Evolutionary conservation across 176 grass and related monocot genomes (phyloP), one percentile per base, ranked within the genome.

Genomic region (Coix lacrymajobi): DNA sequence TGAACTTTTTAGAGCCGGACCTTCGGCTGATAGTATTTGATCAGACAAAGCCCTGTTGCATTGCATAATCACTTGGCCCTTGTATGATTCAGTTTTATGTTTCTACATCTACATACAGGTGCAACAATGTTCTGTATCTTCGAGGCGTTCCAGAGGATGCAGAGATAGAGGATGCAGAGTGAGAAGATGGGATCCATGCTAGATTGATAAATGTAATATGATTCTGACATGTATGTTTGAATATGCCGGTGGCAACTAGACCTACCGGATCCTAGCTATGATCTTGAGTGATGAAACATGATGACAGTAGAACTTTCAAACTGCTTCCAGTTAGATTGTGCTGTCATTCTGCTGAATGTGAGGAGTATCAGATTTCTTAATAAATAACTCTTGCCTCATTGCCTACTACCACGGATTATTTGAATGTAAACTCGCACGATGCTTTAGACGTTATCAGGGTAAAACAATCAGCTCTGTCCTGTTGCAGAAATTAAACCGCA

Each of bases 81-180:
- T 1, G 8, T 66, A 24, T 81, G 32, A 66, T 65, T 38, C 40
- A 17, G 3, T 31, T 39, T 73, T 41, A 68, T 82, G 3, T 41
- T 83, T 84, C 34, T 85, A 86, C 20, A 49, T 60, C n/a, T 26
- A 62, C 71, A 19, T 78, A 77, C 82, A 94, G 94, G 77, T 97
- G 92, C 79, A 94, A 94, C 81, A 97, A 94, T 29, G 92, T 92
- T 70, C 17, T 97, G 79, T 91, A 92, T 49, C 68, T 97, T 43
- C 85, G 86, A 5, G 92, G 94, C 14, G 87, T 92, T 69, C 92
- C 92, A 5, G 92, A 94, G 87, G 92, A 97, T 65, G 71, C 89
- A 0, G 94, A 97, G 54, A 97, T 97, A 41, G 92, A 90, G 68
- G 92, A 97, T 89, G 92, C 92, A 0, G 85, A 87, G 9, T 92